Percentiles rank a stretch among this genome's conserved stretches.
These are phyloP conservation scores for Trypanosoma scelopori DNA, from an alignment of 208 protist species.

Conservation along the genomic window DNA sequence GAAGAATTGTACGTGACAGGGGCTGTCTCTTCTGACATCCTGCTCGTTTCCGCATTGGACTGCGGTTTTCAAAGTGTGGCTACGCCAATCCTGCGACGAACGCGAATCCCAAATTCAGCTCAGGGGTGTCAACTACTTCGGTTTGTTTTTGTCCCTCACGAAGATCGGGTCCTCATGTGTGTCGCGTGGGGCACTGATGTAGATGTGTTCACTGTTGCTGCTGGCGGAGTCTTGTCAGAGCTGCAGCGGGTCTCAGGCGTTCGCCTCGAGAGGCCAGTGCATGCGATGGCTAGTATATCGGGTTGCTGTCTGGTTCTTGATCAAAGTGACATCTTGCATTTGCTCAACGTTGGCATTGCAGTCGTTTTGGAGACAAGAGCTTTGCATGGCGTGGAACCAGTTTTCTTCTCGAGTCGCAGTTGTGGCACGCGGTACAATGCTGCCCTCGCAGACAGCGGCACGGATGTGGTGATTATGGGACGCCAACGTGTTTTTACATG, in stretches of 20 bases:
- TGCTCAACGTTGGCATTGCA: slow-evolving; percentile 58
- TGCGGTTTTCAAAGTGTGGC: slow-evolving; percentile 29
- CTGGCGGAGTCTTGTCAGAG: slow-evolving; percentile 23
- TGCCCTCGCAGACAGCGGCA: slow-evolving; percentile 34
- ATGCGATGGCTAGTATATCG: slow-evolving; percentile 43
- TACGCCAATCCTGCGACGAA: slow-evolving; percentile 33
- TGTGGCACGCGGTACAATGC: slow-evolving; percentile 41
- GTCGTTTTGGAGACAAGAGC: slow-evolving; percentile 58
- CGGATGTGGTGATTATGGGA: slow-evolving; percentile 39
- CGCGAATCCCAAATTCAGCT: slow-evolving; percentile 29
- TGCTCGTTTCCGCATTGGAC: slow-evolving; percentile 49
- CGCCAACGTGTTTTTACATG: slow-evolving; percentile 37
- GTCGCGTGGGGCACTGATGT: slow-evolving; percentile 56
- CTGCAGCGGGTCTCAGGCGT: slow-evolving; percentile 38
- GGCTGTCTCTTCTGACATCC: slow-evolving; percentile 39
- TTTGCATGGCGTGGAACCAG: slow-evolving; percentile 35
- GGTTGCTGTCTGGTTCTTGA: slow-evolving; percentile 45
- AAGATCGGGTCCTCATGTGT: slow-evolving; percentile 42
- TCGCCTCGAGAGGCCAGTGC: slow-evolving; percentile 35
- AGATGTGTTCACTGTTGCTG: slow-evolving; percentile 49
- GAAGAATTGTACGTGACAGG: slow-evolving; percentile 41
- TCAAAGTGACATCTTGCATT: slow-evolving; percentile 33
- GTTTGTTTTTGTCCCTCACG: slow-evolving; percentile 39
- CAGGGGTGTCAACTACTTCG: slow-evolving; percentile 42
- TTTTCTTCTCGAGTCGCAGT: slow-evolving; percentile 30